Conservation (phyloP, 805 yeast genomes). For the Ogataea corticis region DNA sequence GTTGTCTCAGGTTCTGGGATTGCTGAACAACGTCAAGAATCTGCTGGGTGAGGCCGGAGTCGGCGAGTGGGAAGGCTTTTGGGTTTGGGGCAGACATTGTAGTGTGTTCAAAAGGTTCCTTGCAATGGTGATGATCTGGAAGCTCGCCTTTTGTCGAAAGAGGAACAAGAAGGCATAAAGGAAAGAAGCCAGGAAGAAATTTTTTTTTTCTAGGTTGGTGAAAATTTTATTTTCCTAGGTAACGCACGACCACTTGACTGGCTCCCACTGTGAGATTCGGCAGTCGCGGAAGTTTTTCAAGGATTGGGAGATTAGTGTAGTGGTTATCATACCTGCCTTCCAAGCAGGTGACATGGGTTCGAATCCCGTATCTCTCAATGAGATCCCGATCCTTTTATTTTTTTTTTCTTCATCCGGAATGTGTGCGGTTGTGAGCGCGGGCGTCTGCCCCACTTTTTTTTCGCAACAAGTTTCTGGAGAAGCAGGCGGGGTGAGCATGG, state of each 20-base stretch:
- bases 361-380: constrained; percentile 84
- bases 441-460: constrained; percentile 5
- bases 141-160: constrained; percentile 40
- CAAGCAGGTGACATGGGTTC: constrained; percentile 94
- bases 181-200: constrained; percentile 2
- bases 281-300: not conserved
- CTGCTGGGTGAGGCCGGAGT: constrained; percentile 92
- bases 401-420: not conserved
- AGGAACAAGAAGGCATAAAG: not conserved
- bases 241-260: not conserved
- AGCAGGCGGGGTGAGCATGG: constrained; percentile 4
- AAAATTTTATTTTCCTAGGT: constrained; percentile 3
- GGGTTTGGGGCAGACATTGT: constrained; percentile 89
- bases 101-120: constrained; percentile 45
- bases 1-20: constrained; percentile 95
- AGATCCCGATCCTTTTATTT: constrained; percentile 32
- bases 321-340: constrained; percentile 92
- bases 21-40: constrained; percentile 97
- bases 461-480: constrained; percentile 7
- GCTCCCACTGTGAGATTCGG: not conserved
- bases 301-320: constrained; percentile 80
- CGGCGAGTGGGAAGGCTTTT: constrained; percentile 98
- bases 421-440: not conserved
- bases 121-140: constrained; percentile 35
- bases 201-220: constrained; percentile 4